Base-by-base conservation (phyloP, 2,329 filamentous ascomycete species). In the Aspergillus sclerotialis region DNA sequence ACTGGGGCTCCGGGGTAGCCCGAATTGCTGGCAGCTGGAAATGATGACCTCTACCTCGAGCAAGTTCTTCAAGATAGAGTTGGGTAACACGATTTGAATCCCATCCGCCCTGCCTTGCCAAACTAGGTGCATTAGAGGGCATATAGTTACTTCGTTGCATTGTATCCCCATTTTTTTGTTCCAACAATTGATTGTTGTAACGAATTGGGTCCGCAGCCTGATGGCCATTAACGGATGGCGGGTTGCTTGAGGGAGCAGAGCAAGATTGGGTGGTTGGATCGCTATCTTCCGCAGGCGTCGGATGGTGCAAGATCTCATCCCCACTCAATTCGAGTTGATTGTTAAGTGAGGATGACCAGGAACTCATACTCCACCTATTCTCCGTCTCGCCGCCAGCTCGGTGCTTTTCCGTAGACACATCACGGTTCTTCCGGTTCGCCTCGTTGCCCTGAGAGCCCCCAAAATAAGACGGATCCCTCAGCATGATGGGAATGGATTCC, bases 401-500 rank as follows among this genome's bases (percentile, higher is more conserved):
- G n/a, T 35, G 41, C 9, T 46, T 47, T 10, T 48, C 43, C 7
- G 44, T 35, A 24, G 47, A 45, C 8, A 43, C 34, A 30, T 52
- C 44, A 12, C 42, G 42, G 4, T 42, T 32, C 5, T 57, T 53
- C 32, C 58, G 55, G 17, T 53, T 58, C 33, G 56, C 52, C 11
- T 47, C 54, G 27, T 44, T 55, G 21, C 48, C 44, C 14, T 51
- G 43, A 16, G 56, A 50, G 19, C 60, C 58, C 17, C 63, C 53
- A 30, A 61, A 52, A 24, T 63, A 61, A n/a, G 63, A 55, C 2
- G 70, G 67, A 18, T 64, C 60, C 15, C 66, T 59, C 26, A 76
- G 60, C 64, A 76, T 70, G 30, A 77, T 73, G 27, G 71, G 68
- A 35, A 77, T 72, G 4, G 73, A 75, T 41, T 73, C 72, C 38